Conservation (phyloP, 116 monocot species). For the Phalaenopsis hybrid region DNA sequence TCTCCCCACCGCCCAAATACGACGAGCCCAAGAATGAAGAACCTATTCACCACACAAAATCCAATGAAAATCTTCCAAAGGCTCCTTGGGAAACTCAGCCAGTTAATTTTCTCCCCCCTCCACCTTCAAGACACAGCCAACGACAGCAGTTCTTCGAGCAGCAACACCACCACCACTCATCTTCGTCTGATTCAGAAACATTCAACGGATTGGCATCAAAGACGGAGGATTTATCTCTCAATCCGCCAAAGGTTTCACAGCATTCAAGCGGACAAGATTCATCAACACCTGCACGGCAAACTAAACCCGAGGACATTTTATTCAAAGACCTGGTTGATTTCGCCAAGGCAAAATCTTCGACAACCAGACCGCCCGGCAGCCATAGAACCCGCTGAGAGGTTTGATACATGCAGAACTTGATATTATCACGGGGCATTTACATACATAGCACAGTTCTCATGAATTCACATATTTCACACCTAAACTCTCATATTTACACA, state of each 20-base stretch:
- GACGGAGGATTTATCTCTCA: constrained; percentile 38
- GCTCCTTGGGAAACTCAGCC: constrained; percentile 52
- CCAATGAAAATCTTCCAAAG: constrained; percentile 32
- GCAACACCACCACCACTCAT: constrained; percentile 9
- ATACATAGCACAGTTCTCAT: not conserved
- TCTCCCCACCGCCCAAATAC: constrained; percentile 21
- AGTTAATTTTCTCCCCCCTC: constrained; percentile 60
- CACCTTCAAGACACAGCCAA: constrained; percentile 76
- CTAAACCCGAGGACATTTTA: constrained; percentile 67
- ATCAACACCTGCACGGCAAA: constrained; percentile 18
- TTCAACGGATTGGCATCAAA: constrained; percentile 35
- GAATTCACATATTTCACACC: too few relatives aligned
- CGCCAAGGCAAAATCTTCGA: constrained; percentile 57
- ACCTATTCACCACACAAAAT: constrained; percentile 9
- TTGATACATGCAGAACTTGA: not conserved
- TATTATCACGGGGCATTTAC: too few relatives aligned
- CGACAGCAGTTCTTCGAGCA: constrained; percentile 91
- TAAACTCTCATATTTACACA: too few relatives aligned
- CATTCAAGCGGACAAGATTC: constrained; percentile 7
- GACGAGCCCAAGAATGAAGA: constrained; percentile 48
- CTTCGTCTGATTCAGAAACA: constrained; percentile 12
- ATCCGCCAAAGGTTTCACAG: constrained; percentile 17
- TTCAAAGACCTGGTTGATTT: constrained; percentile 97
- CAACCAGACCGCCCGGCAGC: constrained; percentile 47
- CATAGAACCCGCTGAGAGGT: constrained; percentile 45